Conservation (phyloP, 805 yeast species). For the Lachancea lanzarotensis region DNA sequence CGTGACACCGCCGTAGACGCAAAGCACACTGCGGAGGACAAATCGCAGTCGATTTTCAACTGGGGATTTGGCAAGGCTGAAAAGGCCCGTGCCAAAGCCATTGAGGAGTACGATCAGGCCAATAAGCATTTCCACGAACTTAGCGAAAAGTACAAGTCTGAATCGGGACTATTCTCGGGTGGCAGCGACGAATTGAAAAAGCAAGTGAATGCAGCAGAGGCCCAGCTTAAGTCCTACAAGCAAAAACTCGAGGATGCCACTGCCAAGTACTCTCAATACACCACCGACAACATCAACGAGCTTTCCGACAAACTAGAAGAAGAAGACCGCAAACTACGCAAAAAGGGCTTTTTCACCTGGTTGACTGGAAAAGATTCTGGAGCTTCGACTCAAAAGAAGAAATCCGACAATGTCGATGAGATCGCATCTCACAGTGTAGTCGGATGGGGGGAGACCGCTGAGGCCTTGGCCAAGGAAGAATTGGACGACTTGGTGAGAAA, state of each 20-base stretch:
- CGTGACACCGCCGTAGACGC: slow-evolving; percentile 10
- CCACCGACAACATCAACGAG: slow-evolving; percentile 22
- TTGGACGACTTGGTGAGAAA: slow-evolving; percentile 24
- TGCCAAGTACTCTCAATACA: slow-evolving; percentile 15
- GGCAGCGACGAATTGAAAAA: slow-evolving; percentile 15
- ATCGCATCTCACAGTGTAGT: slow-evolving; percentile 33
- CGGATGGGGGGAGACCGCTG: slow-evolving; percentile 46
- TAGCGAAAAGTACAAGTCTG: slow-evolving; percentile 11
- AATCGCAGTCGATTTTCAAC: slow-evolving; percentile 23
- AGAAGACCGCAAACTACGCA: slow-evolving; percentile 18
- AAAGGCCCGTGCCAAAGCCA: slow-evolving; percentile 25
- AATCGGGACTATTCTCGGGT: slow-evolving; percentile 17
- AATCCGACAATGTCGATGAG: slow-evolving; percentile 18
- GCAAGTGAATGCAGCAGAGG: slow-evolving; percentile 15
- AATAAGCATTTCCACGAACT: slow-evolving; percentile 24
- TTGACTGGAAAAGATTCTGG: slow-evolving; percentile 14
- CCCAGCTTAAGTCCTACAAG: slow-evolving; percentile 16
- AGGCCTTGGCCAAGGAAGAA: slow-evolving; percentile 34
- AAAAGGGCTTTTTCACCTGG: slow-evolving; percentile 23
- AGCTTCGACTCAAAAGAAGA: no score
- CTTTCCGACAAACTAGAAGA: slow-evolving; percentile 22
- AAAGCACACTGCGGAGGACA: slow-evolving; percentile 14
- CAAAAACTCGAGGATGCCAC: slow-evolving; percentile 19
- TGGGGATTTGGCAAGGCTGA: slow-evolving; percentile 28
- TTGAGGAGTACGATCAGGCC: slow-evolving; percentile 26